Conservation (phyloP, 805 yeast genomes). For the Lipomyces mesembrius region DNA sequence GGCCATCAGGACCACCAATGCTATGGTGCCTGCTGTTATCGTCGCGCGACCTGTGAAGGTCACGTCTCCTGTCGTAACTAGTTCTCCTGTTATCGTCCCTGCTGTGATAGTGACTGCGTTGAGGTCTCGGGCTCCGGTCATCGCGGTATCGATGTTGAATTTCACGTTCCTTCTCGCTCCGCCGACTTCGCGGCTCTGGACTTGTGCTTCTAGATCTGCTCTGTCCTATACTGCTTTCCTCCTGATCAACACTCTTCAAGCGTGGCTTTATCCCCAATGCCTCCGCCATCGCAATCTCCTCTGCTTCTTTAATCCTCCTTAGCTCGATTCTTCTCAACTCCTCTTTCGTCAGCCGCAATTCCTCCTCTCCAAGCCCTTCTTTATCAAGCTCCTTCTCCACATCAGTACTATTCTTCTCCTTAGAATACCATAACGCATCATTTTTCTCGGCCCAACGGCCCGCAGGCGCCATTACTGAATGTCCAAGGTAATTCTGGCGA, state of each 20-base stretch:
- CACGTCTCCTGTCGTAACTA: neutral
- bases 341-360: constrained; percentile 1
- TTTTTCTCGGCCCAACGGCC: constrained; percentile 38
- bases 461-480: constrained; percentile 42
- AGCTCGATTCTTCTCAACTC: constrained; percentile 23
- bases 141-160: neutral
- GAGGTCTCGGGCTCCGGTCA: neutral
- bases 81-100: neutral
- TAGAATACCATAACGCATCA: constrained; percentile 41
- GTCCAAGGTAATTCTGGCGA: constrained; percentile 41
- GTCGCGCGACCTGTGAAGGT: neutral
- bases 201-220: constrained; percentile 9
- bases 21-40: neutral
- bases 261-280: constrained; percentile 29
- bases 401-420: constrained; percentile 22
- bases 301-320: constrained; percentile 30
- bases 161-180: constrained; percentile 2
- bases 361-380: constrained; percentile 7
- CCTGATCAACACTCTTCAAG: neutral
- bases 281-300: constrained; percentile 36
- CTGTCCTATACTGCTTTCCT: neutral
- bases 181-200: constrained; percentile 10
- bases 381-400: constrained; percentile 5
- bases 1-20: neutral
- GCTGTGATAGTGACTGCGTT: neutral